Evolutionary conservation across 108 stramenopile genomes (phyloP).

Genomic region (Nannochloropsis salina): DNA sequence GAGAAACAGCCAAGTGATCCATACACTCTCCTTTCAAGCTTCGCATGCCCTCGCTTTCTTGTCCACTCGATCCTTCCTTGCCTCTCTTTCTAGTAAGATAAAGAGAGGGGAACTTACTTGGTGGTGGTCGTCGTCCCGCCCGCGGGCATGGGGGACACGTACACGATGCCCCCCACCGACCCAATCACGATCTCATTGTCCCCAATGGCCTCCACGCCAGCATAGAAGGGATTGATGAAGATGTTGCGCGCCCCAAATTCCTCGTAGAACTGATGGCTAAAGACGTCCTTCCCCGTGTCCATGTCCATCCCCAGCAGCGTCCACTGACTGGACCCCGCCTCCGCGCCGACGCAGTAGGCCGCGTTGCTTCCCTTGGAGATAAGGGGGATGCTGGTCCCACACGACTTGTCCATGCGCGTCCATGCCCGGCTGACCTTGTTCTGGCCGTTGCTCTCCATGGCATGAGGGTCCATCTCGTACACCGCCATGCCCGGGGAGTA

Average conservation of each 20-base stretch:
- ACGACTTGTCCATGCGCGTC: not conserved
- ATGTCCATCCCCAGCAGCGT: not conserved
- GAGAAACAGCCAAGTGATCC: not conserved
- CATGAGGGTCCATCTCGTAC: not conserved
- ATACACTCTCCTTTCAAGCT: not conserved
- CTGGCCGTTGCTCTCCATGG: not conserved
- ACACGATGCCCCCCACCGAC: not conserved
- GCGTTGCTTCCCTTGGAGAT: not conserved
- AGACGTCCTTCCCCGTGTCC: not conserved
- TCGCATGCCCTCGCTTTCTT: no score
- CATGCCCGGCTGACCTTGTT: not conserved
- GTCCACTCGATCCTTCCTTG: not conserved
- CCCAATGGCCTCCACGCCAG: slow-evolving; percentile 5
- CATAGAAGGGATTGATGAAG: not conserved
- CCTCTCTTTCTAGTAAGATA: not conserved
- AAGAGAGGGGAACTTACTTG: not conserved
- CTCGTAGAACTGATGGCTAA: not conserved
- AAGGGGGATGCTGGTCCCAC: not conserved
- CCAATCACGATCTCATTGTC: slow-evolving; percentile 12
- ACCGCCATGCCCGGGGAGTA: slow-evolving; percentile 7
- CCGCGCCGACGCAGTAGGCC: not conserved
- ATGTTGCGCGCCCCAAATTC: not conserved
- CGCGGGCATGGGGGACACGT: not conserved
- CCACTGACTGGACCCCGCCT: not conserved
- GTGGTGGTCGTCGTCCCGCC: not conserved